Evolutionary conservation across 441 rosid genomes (phyloP).

Genomic region (Macaranga tanarius): DNA sequence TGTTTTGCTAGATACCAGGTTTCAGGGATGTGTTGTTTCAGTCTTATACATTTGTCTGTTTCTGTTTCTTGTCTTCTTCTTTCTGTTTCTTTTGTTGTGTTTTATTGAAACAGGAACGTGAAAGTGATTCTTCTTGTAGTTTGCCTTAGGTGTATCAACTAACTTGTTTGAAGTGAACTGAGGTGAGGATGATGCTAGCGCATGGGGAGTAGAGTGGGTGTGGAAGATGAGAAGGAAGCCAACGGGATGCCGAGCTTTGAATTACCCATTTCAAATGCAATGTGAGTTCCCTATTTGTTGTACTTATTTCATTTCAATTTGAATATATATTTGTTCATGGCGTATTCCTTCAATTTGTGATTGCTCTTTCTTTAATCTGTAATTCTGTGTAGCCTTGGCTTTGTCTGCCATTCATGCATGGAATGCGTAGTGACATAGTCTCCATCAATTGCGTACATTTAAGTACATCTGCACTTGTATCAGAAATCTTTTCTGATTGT

Average conservation of each 20-base stretch:
- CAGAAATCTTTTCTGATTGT: neutral
- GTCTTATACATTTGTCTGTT: slow-evolving; percentile 9
- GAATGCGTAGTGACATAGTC: neutral
- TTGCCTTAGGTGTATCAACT: slow-evolving; percentile 15
- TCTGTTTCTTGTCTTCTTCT: neutral
- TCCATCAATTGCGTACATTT: neutral
- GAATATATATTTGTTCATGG: neutral
- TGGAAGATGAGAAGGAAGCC: slow-evolving; percentile 39
- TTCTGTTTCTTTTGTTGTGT: slow-evolving; percentile 5
- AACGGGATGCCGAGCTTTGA: slow-evolving; percentile 52
- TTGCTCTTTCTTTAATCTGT: neutral
- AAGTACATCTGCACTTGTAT: neutral
- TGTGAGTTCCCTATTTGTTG: slow-evolving; percentile 30
- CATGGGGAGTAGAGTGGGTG: slow-evolving; percentile 30
- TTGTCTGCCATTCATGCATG: neutral
- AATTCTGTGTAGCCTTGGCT: neutral
- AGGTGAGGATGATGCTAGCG: slow-evolving; percentile 29
- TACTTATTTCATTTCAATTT: neutral
- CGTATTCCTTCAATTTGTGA: neutral
- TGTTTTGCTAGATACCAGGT: neutral
- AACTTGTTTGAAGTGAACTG: slow-evolving; percentile 23
- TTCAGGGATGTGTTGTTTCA: neutral
- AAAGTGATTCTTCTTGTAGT: slow-evolving; percentile 17
- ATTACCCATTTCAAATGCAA: slow-evolving; percentile 30
- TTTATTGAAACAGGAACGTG: slow-evolving; percentile 15